Percentiles rank a stretch among this genome's conserved stretches.
These are phyloP conservation scores for Sclerotinia borealis DNA, from an alignment of 2,329 filamentous ascomycete species.

Conservation along the genomic window DNA sequence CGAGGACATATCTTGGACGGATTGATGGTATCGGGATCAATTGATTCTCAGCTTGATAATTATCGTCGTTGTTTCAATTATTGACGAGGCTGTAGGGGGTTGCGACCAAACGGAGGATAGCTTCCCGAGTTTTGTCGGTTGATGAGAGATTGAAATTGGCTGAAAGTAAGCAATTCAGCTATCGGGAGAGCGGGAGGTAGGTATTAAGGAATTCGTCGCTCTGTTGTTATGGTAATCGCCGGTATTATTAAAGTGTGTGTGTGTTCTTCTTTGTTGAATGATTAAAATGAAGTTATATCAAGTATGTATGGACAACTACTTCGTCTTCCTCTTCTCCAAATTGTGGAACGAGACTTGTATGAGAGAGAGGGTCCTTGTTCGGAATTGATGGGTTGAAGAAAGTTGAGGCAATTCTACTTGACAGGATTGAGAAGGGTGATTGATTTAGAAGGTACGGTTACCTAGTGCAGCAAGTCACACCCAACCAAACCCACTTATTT, in stretches of 20 bases:
- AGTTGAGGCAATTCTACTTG: slow-evolving; percentile 5
- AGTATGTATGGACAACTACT: neutral
- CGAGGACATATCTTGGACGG: slow-evolving; percentile 25
- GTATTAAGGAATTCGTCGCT: neutral
- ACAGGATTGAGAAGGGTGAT: slow-evolving; percentile 6
- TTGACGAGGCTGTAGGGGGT: slow-evolving; percentile 18
- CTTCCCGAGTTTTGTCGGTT: slow-evolving; percentile 16
- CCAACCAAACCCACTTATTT: neutral
- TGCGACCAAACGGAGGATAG: slow-evolving; percentile 27
- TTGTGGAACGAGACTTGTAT: slow-evolving; percentile 5
- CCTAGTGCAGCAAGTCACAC: neutral
- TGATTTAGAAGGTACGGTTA: slow-evolving; percentile 5
- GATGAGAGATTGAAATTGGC: slow-evolving; percentile 4
- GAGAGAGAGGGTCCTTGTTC: neutral
- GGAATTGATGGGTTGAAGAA: slow-evolving; percentile 8
- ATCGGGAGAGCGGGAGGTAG: too few relatives aligned
- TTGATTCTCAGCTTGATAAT: slow-evolving; percentile 13
- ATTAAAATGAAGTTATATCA: slow-evolving; percentile 1
- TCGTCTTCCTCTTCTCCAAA: neutral
- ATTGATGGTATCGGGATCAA: slow-evolving; percentile 18
- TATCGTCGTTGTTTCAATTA: slow-evolving; percentile 1
- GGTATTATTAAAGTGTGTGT: neutral
- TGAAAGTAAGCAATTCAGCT: slow-evolving; percentile 14
- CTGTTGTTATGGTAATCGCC: neutral
- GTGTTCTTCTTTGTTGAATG: neutral